Evolutionary conservation across 306 rosid genomes (phyloP), one percentile per base, ranked within the genome.

Genomic region (Arachis stenosperma): DNA sequence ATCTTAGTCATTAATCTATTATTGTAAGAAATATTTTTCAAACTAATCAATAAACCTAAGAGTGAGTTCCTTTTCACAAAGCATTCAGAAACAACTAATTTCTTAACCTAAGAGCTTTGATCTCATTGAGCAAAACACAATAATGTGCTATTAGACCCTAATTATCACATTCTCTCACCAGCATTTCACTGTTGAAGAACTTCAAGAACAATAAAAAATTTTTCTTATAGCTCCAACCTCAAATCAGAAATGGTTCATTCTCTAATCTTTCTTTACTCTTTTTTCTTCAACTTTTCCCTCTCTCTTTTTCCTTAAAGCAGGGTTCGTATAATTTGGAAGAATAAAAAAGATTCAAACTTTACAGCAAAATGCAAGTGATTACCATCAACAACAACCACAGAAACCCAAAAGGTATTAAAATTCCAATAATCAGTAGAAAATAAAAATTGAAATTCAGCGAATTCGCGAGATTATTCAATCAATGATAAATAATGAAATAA

Each of bases 1-100:
- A 75, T 58, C 63, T 57, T 27, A 50, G 52, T 36, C 44, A 52
- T 33, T 5, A 63, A 27, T 74, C 62, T 73, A 50, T 9, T 62
- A 69, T 9, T 11, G 6, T 5, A 6, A 61, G 27, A 75, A 55
- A 59, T 6, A 14, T 15, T 6, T 65, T 75, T 11, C 73, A 65
- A 75, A 46, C 73, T 55, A 55, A 22, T 8, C 8, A 55, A 68
- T 9, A 7, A 67, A 58, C 37, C 5, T 36, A 47, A 30, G 67
- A 66, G 44, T 11, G 29, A 67, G 63, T 48, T 39, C 64, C 64
- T 50, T 50, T 13, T 51, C 9, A 67, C 56, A 13, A 60, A 57
- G 47, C 43, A 67, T 27, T 27, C 60, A 51, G 40, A 52, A 63
- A 62, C 44, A 74, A 74, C 30, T 22, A 46, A 46, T 10, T 3